phyloP scores from a whole-genome alignment of 176 grass and related monocot species.

The Bothriochloa decipiens region DNA sequence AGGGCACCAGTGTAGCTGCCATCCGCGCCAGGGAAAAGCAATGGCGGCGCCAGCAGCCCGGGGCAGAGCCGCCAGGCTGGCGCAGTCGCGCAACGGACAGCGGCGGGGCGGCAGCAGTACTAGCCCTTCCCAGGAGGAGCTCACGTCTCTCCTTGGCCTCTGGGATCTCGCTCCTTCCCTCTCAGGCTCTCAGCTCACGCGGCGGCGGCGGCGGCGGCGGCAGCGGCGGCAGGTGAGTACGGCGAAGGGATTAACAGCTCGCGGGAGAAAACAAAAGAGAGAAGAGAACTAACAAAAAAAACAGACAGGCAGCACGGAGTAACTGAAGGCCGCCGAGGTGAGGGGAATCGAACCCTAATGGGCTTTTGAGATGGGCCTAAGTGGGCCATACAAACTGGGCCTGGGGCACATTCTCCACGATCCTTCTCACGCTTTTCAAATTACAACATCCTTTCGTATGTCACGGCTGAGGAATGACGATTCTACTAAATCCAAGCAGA shows the following conservation, averaged over 20 bases:
- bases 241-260: conserved; percentile 19
- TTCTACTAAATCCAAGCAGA: neutral
- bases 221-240: conserved; percentile 27
- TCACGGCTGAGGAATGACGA: too few relatives aligned
- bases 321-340: neutral
- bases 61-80: conserved; percentile 20
- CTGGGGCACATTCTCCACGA: too few relatives aligned
- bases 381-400: conserved; percentile 12
- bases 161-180: neutral
- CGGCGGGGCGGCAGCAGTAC: neutral
- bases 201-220: conserved; percentile 18
- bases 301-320: neutral
- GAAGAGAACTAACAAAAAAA: neutral
- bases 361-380: conserved; percentile 27
- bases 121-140: neutral
- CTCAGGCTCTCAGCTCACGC: neutral
- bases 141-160: neutral
- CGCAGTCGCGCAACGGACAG: conserved; percentile 2
- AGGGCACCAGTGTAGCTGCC: neutral
- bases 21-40: neutral
- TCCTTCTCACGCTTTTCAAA: neutral
- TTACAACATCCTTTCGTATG: neutral
- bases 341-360: conserved; percentile 47
- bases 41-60: conserved; percentile 18
- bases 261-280: conserved; percentile 41